These are phyloP conservation scores for Linnemannia schmuckeri DNA, from an alignment of 192 early-diverging fungal species.

Conservation along the genomic window DNA sequence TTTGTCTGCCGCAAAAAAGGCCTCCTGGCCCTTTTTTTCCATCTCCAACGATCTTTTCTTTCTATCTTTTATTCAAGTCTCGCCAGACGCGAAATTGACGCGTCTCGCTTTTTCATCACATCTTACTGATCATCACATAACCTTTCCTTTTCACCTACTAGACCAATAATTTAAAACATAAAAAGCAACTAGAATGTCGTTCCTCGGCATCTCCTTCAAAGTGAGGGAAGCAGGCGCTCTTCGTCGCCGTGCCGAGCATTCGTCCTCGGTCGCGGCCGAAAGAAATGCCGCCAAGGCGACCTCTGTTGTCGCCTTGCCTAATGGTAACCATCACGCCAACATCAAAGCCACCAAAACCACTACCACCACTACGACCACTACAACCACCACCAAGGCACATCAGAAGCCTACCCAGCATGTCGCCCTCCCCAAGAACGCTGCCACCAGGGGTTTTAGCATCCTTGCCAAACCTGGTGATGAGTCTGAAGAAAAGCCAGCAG, in stretches of 20 bases:
- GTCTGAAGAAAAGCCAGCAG: not conserved
- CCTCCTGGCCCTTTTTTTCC: not conserved
- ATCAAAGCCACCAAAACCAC: not conserved
- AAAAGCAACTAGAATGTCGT: conserved; percentile 9
- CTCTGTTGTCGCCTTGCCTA: not conserved
- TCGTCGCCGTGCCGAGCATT: conserved; percentile 24
- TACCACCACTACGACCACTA: not conserved
- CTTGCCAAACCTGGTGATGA: not conserved
- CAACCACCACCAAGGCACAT: not conserved
- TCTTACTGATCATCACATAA: not conserved
- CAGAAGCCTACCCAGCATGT: not conserved
- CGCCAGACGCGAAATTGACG: not conserved
- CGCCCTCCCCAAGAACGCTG: not conserved
- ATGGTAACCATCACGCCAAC: not conserved
- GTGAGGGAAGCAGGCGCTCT: conserved; percentile 17
- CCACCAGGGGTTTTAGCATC: not conserved
- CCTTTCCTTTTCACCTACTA: not conserved
- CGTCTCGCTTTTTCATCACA: not conserved
- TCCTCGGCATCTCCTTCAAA: conserved; percentile 10
- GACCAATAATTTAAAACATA: not conserved
- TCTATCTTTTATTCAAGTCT: not conserved
- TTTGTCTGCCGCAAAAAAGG: not conserved
- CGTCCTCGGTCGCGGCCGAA: not conserved
- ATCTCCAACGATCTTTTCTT: not conserved
- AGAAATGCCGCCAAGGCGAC: not conserved